Conservation (phyloP, 768 basidiomycete species). For the Podaxis sp. region DNA sequence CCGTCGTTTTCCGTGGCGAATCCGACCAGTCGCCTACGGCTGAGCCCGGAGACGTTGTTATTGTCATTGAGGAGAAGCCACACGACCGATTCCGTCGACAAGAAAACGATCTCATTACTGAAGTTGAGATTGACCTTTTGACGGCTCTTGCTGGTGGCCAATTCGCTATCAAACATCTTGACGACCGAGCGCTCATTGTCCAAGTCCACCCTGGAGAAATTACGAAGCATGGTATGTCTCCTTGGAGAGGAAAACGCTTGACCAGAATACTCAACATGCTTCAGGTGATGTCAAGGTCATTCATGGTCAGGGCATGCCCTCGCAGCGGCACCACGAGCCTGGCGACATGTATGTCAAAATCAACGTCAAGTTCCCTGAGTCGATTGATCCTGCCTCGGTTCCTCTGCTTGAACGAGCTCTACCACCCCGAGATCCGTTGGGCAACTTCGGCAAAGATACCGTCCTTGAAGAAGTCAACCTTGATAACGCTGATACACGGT, state of each 20-base stretch:
- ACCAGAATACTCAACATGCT: constrained; percentile 6
- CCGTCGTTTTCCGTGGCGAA: constrained; percentile 85
- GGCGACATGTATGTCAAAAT: constrained; percentile 92
- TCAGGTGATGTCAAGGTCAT: constrained; percentile 89
- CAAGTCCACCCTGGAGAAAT: constrained; percentile 87
- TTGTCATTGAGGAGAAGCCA: constrained; percentile 90
- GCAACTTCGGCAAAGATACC: constrained; percentile 65
- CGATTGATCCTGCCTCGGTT: constrained; percentile 64
- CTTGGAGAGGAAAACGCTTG: neutral
- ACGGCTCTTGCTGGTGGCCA: constrained; percentile 92
- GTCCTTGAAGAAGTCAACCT: constrained; percentile 83
- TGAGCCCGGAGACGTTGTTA: constrained; percentile 91
- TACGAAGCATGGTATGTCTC: constrained; percentile 81
- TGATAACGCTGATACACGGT: constrained; percentile 73
- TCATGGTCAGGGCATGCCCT: constrained; percentile 96
- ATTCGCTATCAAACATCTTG: constrained; percentile 88
- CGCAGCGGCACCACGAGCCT: constrained; percentile 93
- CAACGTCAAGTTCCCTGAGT: constrained; percentile 85
- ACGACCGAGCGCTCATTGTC: constrained; percentile 85
- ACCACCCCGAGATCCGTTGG: constrained; percentile 68
- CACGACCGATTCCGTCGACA: constrained; percentile 87
- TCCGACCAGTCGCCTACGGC: constrained; percentile 89
- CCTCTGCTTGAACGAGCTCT: constrained; percentile 81
- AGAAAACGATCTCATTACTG: constrained; percentile 82
- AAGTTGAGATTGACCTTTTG: constrained; percentile 90